Base-by-base conservation (phyloP, 1,139 yeast species). In the Sugiyamaella japonica region DNA sequence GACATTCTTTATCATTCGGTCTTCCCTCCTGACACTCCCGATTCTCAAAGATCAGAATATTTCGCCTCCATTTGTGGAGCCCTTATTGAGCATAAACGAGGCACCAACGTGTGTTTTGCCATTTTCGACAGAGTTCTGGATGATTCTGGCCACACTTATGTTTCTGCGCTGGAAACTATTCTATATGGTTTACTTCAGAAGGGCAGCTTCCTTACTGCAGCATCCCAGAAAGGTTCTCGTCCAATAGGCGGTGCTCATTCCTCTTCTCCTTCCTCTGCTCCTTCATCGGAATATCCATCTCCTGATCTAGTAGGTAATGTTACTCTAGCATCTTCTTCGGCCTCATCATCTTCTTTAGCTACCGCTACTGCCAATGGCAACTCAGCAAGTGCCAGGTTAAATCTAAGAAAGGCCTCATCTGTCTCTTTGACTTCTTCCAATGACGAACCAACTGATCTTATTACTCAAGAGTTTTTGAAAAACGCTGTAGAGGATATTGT, bases 1-100 rank as follows among this genome's bases (percentile, higher is more conserved):
- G 71, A 68, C 31, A 64, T 70, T 15, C 55, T 71, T 23, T 71
- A 66, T 50, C 61, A 68, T 52, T 66, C 70, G 2, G 55, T 71
- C 6, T 63, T 70, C 50, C 67, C 70, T 7, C 61, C 66, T 20
- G 58, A 59, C 15, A 54, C 63, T 3, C 63, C 65, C 10, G 48
- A 55, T 7, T 36, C 56, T 17, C 66, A 66, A 43, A 59, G 72
- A 7, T 58, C 64, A n/a, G 69, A 66, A 44, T 64, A 68, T 46
- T 69, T 71, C 49, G 63, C 73, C 1, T 63, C 64, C 10, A 58
- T 68, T 13, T 60, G 65, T 47, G 61, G 67, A 0, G 47, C 56
- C 6, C 53, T 66, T 12, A 50, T 66, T 16, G 65, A 63, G 32
- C 52, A 59, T 40, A 58, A 62, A 23, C 50, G 61, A 29, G 64